A percentile compares a stretch with the other conserved stretches of the same genome.
phyloP scores from a whole-genome alignment of 257 asterid species.

The Eucommia ulmoides region DNA sequence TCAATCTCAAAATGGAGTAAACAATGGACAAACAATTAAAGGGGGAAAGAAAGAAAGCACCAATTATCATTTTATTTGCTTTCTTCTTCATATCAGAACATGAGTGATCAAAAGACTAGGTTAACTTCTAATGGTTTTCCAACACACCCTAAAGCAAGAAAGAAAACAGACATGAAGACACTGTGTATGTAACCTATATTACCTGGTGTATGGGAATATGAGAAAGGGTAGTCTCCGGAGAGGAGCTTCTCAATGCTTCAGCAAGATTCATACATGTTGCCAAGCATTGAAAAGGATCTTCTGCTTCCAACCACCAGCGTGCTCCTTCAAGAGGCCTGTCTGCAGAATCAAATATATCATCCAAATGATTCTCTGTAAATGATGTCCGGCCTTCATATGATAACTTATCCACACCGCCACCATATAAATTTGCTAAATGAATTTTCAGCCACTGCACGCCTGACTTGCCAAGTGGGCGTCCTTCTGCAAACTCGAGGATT shows the following conservation, averaged over 20 bases:
- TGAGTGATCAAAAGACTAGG: too few species aligned
- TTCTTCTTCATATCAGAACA: too few species aligned
- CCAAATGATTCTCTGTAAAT: slow-evolving; percentile 71
- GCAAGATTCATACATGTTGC: slow-evolving; percentile 76
- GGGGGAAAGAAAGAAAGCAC: neutral
- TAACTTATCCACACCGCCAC: slow-evolving; percentile 87
- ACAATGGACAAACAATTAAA: neutral
- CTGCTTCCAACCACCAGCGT: slow-evolving; percentile 93
- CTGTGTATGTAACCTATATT: too few species aligned
- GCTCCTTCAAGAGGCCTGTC: slow-evolving; percentile 94
- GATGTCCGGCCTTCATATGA: slow-evolving; percentile 69
- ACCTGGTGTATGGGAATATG: slow-evolving; percentile 93
- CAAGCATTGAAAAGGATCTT: slow-evolving; percentile 95
- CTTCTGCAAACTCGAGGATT: slow-evolving; percentile 85
- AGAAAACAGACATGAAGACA: too few species aligned
- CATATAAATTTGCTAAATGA: slow-evolving; percentile 79
- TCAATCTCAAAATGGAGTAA: neutral
- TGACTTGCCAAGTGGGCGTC: slow-evolving; percentile 89
- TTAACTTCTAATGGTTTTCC: too few species aligned
- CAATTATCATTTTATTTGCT: too few species aligned
- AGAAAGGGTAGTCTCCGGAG: slow-evolving; percentile 63
- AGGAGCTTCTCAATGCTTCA: slow-evolving; percentile 81
- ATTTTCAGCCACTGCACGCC: slow-evolving; percentile 84
- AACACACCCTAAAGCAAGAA: too few species aligned
- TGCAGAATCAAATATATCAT: slow-evolving; percentile 88